These are phyloP conservation scores for Ogataea pini DNA, from an alignment of 805 yeast species.

Conservation along the genomic window DNA sequence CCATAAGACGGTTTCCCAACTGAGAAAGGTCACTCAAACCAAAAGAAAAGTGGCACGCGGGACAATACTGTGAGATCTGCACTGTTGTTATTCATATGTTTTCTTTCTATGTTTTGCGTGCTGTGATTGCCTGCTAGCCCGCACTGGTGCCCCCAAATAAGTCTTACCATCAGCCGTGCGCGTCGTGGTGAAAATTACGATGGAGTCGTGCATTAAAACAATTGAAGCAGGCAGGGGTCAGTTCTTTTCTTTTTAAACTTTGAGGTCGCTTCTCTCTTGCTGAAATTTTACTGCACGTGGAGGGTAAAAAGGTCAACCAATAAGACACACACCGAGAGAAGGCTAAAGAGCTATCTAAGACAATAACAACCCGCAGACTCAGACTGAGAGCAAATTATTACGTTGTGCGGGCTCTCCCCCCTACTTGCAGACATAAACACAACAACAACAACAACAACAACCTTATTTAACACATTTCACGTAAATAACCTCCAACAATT, in stretches of 20 bases:
- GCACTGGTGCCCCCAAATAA: not conserved
- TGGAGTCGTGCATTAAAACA: not conserved
- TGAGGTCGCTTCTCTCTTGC: not conserved
- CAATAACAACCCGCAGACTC: not conserved
- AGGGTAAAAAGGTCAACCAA: not conserved
- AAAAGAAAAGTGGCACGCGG: constrained; percentile 5
- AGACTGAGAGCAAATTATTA: too few relatives aligned
- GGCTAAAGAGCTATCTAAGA: not conserved
- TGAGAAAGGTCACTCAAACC: not conserved
- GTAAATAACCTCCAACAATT: not conserved
- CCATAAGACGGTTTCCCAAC: not conserved
- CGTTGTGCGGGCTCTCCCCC: too few relatives aligned
- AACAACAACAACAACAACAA: too few relatives aligned
- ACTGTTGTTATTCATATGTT: not conserved
- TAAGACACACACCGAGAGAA: not conserved
- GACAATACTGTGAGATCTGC: constrained; percentile 4
- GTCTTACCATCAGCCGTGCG: not conserved
- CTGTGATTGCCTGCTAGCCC: not conserved
- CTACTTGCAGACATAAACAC: too few relatives aligned
- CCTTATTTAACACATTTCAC: not conserved
- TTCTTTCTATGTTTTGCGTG: not conserved
- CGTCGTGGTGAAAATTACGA: not conserved
- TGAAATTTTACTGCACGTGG: not conserved
- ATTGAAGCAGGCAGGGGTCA: constrained; percentile 3
- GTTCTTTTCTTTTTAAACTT: not conserved